Base-by-base conservation (phyloP, 129 eudicot species). In the Smallanthus sonchifolius region DNA sequence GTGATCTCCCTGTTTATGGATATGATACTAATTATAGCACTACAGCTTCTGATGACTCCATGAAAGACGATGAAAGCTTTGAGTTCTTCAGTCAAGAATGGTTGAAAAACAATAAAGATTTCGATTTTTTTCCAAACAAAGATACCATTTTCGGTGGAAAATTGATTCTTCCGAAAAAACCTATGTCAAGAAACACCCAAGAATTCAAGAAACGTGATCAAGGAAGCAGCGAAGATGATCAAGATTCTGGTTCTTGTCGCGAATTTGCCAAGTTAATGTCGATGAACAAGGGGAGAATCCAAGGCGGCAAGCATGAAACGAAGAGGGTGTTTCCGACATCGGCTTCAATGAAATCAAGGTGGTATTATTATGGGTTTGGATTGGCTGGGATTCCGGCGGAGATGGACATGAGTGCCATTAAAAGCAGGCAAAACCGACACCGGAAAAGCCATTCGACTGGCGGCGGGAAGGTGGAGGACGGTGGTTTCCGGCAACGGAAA, bases 21-120 rank as follows among this genome's bases (percentile, higher is more conserved):
- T 3, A 14, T 38, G 64, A 77, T 49, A 61, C 24, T 28, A n/a
- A 11, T 61, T 62, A 17, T 11, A 63, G 10, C 71, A 49, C 65
- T n/a, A 49, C 70, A 5, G 62, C 65, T 36, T 69, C 71, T 5
- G 77, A 78, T 61, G 67, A 48, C 62, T 43, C 69, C 70, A 36
- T 60, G 51, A 79, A 72, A 64, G 68, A 20, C 28, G 83, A 79
- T 11, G 83, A 79, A 32, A 72, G 51, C 69, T 79, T 79, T 4
- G 78, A 72, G 78, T 79, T 79, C 45, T 79, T 72, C 70, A 79
- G 40, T 19, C 74, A 79, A 79, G 83, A 79, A 65, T 79, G 73
- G 78, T 28, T 64, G 36, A 34, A 72, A 37, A 38, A 13, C 17
- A 60, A 63, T 40, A 40, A 72, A 72, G 67, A 72, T 79, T 72